A percentile compares a stretch with the other conserved stretches of the same genome.
Evolutionary conservation across 805 yeast species (phyloP).

Genomic region (Starmera amethionina): DNA sequence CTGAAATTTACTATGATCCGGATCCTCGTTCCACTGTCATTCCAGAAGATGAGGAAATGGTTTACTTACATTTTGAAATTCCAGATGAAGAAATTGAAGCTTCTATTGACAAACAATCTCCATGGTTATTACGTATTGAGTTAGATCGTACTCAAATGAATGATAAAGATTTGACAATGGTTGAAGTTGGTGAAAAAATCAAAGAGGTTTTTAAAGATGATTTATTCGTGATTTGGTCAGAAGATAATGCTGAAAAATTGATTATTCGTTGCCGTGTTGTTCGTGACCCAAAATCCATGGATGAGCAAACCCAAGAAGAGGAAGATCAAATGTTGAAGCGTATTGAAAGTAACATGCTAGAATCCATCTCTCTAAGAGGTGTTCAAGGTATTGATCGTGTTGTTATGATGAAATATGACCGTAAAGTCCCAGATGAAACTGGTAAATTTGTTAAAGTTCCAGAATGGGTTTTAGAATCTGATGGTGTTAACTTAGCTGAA

Average conservation of each 20-base stretch:
- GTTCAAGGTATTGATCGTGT: slow-evolving; percentile 82
- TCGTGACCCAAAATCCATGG: slow-evolving; percentile 88
- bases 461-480: slow-evolving; percentile 98
- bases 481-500: slow-evolving; percentile 92
- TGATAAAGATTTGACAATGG: slow-evolving; percentile 95
- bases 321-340: slow-evolving; percentile 95
- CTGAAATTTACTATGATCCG: slow-evolving; percentile 96
- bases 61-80: slow-evolving; percentile 92
- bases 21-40: slow-evolving; percentile 97
- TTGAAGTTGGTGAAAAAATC: slow-evolving; percentile 94
- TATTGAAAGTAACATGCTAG: slow-evolving; percentile 93
- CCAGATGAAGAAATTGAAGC: slow-evolving; percentile 97
- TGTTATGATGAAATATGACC: slow-evolving; percentile 75
- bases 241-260: slow-evolving; percentile 95
- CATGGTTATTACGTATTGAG: slow-evolving; percentile 95
- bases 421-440: slow-evolving; percentile 57
- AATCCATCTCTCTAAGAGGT: slow-evolving; percentile 91
- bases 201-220: slow-evolving; percentile 90
- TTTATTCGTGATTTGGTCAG: slow-evolving; percentile 96
- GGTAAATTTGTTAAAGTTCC: slow-evolving; percentile 87
- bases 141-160: slow-evolving; percentile 98
- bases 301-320: slow-evolving; percentile 90
- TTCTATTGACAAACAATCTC: slow-evolving; percentile 88
- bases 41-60: slow-evolving; percentile 94
- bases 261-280: slow-evolving; percentile 97